Base-by-base conservation (phyloP, 1,284 basidiomycete genomes). In the Cutaneotrichosporon sp. region DNA sequence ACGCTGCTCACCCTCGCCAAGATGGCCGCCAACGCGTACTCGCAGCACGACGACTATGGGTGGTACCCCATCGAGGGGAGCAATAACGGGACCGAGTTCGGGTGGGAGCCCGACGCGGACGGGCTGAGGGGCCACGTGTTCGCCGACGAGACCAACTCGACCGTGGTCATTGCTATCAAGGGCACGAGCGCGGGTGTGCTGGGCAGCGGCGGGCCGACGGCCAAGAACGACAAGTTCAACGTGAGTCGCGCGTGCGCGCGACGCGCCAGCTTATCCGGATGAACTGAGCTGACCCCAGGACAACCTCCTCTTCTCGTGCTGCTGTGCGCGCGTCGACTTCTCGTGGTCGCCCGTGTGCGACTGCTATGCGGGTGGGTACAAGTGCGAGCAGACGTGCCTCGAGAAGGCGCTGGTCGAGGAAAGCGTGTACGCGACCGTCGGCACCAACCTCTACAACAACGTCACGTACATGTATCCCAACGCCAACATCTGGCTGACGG, bases 291-390 rank as follows among this genome's bases (percentile, higher is more conserved):
- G 20, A 49, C 46, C 45, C 1, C 65, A 82, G 79, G 94, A 97
- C 79, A 98, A 98, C 70, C 77, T 99, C n/a, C 81, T 98, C 58
- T 99, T 98, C 80, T 97, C 93, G 58, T 99, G 95, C 80, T 99
- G 95, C 80, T 99, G 95, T 78, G 97, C 97, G 0, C 83, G 87
- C 20, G 87, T 99, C 25, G 92, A 92, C 74, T 97, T 92, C 87
- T 88, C 91, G 6, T 99, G 95, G 95, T 87, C 89, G 46, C 86
- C 93, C 0, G 95, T 98, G 6, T 99, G 97, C 78, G 91, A 88
- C 62, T 99, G 95, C 78, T 91, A 90, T 78, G 83, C 87, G 2
- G 87, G 90, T 25, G 86, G 87, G 2, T 89, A 87, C 83, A 88
- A 89, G 70, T 99, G 95, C 78, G 86, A 92, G 68, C 84, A 89